These are phyloP conservation scores for Penicillium angulare DNA, from an alignment of 495 filamentous ascomycete genomes.

Conservation along the genomic window DNA sequence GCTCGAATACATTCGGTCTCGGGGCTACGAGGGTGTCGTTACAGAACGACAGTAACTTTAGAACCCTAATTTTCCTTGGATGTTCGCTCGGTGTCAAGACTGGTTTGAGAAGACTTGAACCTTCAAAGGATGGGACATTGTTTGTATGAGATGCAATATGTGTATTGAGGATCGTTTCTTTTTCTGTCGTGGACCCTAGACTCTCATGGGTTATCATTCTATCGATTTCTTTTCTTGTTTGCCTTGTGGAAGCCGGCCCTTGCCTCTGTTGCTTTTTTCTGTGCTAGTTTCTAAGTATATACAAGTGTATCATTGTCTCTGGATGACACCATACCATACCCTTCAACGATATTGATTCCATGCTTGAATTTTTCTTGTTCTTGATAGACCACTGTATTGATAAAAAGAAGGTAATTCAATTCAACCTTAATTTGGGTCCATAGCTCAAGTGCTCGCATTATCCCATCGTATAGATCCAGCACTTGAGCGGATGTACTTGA, in stretches of 20 bases:
- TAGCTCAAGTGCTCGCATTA: too few species aligned
- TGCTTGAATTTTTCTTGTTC: not conserved
- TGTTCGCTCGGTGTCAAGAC: not conserved
- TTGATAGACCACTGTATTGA: too few species aligned
- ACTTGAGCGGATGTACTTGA: too few species aligned
- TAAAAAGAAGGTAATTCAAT: too few species aligned
- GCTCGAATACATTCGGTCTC: constrained; percentile 83
- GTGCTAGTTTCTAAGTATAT: constrained; percentile 32
- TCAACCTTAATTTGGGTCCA: too few species aligned
- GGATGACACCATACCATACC: constrained; percentile 26
- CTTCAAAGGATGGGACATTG: not conserved
- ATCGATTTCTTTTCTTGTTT: not conserved
- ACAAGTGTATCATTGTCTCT: constrained; percentile 34
- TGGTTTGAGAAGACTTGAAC: not conserved
- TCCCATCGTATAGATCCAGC: too few species aligned
- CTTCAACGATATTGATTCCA: constrained; percentile 12
- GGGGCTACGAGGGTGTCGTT: constrained; percentile 91
- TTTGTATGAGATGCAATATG: constrained; percentile 2
- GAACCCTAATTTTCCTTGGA: not conserved
- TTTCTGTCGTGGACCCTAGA: not conserved
- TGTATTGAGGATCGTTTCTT: not conserved
- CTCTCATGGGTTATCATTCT: not conserved
- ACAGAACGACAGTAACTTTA: constrained; percentile 57
- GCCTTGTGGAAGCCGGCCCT: constrained; percentile 21
- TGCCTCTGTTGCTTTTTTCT: constrained; percentile 11